Evolutionary conservation across 306 rosid species (phyloP), one percentile per base, ranked within the genome.

Genomic region (Acacia confusa): DNA sequence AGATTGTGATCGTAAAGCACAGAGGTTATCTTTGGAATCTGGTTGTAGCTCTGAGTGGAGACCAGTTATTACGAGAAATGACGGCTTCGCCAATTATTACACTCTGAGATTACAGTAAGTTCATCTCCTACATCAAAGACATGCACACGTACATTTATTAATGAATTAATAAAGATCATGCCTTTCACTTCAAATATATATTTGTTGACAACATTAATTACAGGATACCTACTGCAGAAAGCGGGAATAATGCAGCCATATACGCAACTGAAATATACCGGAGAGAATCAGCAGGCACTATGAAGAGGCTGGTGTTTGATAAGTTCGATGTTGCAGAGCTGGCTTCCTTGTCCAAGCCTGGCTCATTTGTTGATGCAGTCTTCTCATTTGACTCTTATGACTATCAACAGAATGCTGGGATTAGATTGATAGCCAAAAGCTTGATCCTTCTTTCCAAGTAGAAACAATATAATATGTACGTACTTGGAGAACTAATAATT

Each of bases 81-180:
- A 79, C 7, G 98, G 97, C 70, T 92, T 78, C 84, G 25, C 66
- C 90, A 90, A 91, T 91, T 88, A 85, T 85, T 97, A 97, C 30
- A 93, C 97, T 28, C 80, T 85, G 80, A 91, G 99, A 91, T 72
- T 96, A 84, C 91, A 96, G 99, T 96, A 91, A 93, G 99, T 96
- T 82, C 77, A 27, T 72, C 28, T 11, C 74, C 48, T 63, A 4
- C n/a, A 43, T 20, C 40, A 55, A 55, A 55, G n/a, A 27, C 47
- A 17, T 5, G 17, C 74, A 47, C 16, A 11, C 48, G 34, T 30
- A 30, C 34, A 30, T 2, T 30, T 30, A 30, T 30, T 30, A 30
- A 30, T 30, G 34, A 30, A 30, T 30, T 30, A 30, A 30, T 30
- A 30, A 30, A 30, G 34, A 30, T 30, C 34, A 30, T 30, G 34